Evolutionary conservation across 441 rosid species (phyloP).

Genomic region (Sinapis alba): DNA sequence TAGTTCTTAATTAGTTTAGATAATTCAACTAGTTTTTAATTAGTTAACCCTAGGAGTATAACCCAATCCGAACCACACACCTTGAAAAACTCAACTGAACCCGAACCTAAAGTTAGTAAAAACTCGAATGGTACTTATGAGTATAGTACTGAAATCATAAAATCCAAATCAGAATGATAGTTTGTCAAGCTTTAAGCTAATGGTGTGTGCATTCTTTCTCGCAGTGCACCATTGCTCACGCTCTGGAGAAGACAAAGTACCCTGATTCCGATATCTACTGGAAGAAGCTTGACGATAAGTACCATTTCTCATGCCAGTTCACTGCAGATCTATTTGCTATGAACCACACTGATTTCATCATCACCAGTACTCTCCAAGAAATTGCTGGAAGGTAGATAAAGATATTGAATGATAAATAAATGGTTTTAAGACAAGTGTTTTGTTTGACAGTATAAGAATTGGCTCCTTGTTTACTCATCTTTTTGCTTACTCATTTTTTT

Average conservation of each 20-base stretch:
- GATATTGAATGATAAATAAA: background rate
- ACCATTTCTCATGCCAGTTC: conserved; percentile 95
- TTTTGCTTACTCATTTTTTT: conserved; percentile 38
- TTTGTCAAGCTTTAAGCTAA: conserved; percentile 10
- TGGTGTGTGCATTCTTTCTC: background rate
- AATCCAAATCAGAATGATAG: no score
- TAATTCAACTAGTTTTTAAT: no score
- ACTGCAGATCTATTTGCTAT: conserved; percentile 94
- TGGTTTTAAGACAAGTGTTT: background rate
- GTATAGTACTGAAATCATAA: no score
- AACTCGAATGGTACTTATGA: no score
- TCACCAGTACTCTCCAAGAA: conserved; percentile 97
- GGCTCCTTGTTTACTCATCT: conserved; percentile 6
- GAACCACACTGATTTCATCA: conserved; percentile 97
- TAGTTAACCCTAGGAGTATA: no score
- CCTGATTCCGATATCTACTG: conserved; percentile 96
- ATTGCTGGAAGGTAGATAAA: conserved; percentile 95
- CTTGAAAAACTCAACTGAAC: no score
- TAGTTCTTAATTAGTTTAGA: no score
- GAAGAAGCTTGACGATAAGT: conserved; percentile 90
- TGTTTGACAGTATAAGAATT: background rate
- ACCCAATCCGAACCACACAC: no score
- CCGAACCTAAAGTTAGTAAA: no score
- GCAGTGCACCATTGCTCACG: conserved; percentile 97
- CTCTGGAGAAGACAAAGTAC: conserved; percentile 92